A percentile compares a stretch with the other conserved stretches of the same genome.
Evolutionary conservation across 2,329 filamentous ascomycete species (phyloP).

Genomic region (Penicillium sp.): DNA sequence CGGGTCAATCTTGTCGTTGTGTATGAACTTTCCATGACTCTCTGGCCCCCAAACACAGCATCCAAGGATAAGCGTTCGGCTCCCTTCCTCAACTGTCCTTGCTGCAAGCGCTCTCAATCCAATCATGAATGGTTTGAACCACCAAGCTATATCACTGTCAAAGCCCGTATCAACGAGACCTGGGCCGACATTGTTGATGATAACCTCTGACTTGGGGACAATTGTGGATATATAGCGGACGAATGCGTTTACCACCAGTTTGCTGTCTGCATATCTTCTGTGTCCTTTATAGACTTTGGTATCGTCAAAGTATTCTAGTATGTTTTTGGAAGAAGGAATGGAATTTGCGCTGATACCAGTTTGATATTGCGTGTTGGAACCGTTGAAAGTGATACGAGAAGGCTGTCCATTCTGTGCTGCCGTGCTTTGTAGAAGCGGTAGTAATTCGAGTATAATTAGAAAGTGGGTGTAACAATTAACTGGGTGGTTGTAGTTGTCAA

Average conservation of each 20-base stretch:
- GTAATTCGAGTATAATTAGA: conserved; percentile 14
- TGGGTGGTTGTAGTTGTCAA: not conserved
- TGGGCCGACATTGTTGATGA: conserved; percentile 20
- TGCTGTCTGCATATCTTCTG: conserved; percentile 17
- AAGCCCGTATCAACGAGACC: conserved; percentile 16
- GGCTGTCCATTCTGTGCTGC: conserved; percentile 9
- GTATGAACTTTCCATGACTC: conserved; percentile 17
- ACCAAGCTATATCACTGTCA: conserved; percentile 8
- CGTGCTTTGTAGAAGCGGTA: conserved; percentile 16
- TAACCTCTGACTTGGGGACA: conserved; percentile 14
- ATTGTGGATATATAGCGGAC: conserved; percentile 15
- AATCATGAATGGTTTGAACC: not conserved
- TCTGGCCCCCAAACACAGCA: conserved; percentile 11
- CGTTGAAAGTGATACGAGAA: conserved; percentile 17
- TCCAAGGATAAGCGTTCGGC: conserved; percentile 15
- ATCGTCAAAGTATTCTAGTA: conserved; percentile 1
- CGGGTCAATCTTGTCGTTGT: conserved; percentile 4
- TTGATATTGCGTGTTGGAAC: conserved; percentile 14
- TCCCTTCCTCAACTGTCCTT: conserved; percentile 11
- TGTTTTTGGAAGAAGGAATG: not conserved
- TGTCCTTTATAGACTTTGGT: not conserved
- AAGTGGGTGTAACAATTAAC: conserved; percentile 22
- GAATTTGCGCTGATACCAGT: conserved; percentile 3
- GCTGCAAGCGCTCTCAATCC: conserved; percentile 3
- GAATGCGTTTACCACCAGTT: conserved; percentile 18